phyloP scores from a whole-genome alignment of 371 early-diverging fungal genomes.

The Actinomucor elegans region DNA sequence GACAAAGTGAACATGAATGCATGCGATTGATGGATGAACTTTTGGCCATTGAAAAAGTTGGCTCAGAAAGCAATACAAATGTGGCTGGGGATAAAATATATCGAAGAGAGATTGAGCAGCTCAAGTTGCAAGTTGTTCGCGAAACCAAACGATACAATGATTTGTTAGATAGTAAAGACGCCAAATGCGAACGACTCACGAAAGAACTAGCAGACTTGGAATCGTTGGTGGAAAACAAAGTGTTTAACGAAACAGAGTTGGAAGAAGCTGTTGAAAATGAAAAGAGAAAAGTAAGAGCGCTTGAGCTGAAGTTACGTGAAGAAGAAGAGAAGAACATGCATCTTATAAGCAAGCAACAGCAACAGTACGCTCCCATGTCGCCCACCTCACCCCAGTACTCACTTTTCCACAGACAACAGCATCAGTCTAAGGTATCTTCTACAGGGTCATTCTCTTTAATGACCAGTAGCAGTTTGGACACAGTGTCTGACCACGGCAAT shows the following conservation, averaged over 20 bases:
- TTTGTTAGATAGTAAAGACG: conserved; percentile 48
- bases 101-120: conserved; percentile 40
- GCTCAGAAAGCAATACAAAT: not conserved
- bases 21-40: conserved; percentile 71
- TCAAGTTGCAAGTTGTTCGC: conserved; percentile 44
- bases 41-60: conserved; percentile 26
- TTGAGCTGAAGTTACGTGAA: conserved; percentile 23
- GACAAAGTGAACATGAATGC: conserved; percentile 69
- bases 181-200: conserved; percentile 56
- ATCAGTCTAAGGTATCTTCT: not conserved
- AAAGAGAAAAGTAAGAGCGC: conserved; percentile 37
- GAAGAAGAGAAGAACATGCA: conserved; percentile 8
- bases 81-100: not conserved
- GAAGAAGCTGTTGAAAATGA: conserved; percentile 57
- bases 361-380: conserved; percentile 2
- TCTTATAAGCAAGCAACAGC: no score
- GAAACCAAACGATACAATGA: conserved; percentile 52
- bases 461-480: conserved; percentile 5
- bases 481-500: not conserved
- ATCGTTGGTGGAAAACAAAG: conserved; percentile 68
- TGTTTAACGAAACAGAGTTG: conserved; percentile 68
- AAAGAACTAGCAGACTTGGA: conserved; percentile 71
- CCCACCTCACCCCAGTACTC: conserved; percentile 11
- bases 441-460: conserved; percentile 2
- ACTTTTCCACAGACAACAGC: not conserved